phyloP scores from a whole-genome alignment of 345 rosid species.

The Reutealis trisperma region DNA sequence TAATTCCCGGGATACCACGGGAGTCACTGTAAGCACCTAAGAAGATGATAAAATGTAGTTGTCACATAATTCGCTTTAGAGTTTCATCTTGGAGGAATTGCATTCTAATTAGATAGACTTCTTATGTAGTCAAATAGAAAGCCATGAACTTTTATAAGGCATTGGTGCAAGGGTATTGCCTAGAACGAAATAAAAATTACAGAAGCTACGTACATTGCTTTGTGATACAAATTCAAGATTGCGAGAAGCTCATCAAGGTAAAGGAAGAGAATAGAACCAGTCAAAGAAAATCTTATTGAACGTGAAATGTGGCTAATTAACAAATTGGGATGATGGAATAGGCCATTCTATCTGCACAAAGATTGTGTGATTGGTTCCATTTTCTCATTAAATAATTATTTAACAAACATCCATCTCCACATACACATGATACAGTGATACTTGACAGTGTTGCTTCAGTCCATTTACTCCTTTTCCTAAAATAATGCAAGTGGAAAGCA shows the following conservation, averaged over 20 bases:
- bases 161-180: neutral
- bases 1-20: constrained; percentile 83
- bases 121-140: neutral
- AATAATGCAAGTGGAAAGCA: neutral
- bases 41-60: constrained; percentile 11
- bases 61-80: neutral
- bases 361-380: neutral
- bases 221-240: neutral
- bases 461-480: constrained; percentile 6
- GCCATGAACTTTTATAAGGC: neutral
- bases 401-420: neutral
- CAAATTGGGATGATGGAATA: neutral
- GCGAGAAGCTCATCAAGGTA: neutral
- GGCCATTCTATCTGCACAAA: constrained; percentile 3
- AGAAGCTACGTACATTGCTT: neutral
- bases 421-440: neutral
- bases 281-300: neutral
- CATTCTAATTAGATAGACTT: neutral
- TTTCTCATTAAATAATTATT: neutral
- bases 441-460: neutral
- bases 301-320: neutral
- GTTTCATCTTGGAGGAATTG: constrained; percentile 1
- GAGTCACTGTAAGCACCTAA: constrained; percentile 98
- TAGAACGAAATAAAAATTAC: neutral
- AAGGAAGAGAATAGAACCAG: neutral